Conservation (phyloP, 202 grass and related monocot species). For the Zoysia matrella region DNA sequence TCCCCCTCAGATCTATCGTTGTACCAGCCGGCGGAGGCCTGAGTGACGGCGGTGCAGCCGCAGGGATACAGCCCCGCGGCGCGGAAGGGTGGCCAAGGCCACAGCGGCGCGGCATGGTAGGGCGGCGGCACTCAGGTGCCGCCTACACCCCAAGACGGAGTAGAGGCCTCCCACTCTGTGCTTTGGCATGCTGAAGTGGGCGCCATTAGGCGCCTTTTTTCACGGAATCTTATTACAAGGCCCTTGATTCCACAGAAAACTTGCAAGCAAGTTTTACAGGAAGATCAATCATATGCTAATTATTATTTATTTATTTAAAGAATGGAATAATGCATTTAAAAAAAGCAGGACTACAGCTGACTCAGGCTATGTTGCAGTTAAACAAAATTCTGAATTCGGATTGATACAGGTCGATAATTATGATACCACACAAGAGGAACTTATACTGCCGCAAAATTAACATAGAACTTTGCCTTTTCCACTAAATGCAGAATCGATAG, state of each 20-base stretch:
- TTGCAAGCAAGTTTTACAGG: constrained; percentile 11
- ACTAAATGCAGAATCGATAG: not conserved
- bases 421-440: not conserved
- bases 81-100: too few species aligned
- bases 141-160: too few species aligned
- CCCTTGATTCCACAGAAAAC: constrained; percentile 11
- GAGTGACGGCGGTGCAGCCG: too few species aligned
- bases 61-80: too few species aligned
- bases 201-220: too few species aligned
- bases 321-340: not conserved
- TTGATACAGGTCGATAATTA: not conserved
- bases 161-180: too few species aligned
- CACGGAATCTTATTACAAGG: not conserved
- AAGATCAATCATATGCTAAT: not conserved
- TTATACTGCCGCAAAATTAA: not conserved
- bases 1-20: too few species aligned
- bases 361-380: not conserved
- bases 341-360: not conserved
- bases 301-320: not conserved
- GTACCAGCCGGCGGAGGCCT: too few species aligned
- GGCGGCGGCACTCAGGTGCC: too few species aligned
- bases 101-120: too few species aligned
- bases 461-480: not conserved
- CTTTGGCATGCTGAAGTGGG: too few species aligned
- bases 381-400: not conserved